A percentile compares a stretch with the other conserved stretches of the same genome.
These are phyloP conservation scores for Dryadomyces sulphureus DNA, from an alignment of 2,329 filamentous ascomycete species.

Conservation along the genomic window DNA sequence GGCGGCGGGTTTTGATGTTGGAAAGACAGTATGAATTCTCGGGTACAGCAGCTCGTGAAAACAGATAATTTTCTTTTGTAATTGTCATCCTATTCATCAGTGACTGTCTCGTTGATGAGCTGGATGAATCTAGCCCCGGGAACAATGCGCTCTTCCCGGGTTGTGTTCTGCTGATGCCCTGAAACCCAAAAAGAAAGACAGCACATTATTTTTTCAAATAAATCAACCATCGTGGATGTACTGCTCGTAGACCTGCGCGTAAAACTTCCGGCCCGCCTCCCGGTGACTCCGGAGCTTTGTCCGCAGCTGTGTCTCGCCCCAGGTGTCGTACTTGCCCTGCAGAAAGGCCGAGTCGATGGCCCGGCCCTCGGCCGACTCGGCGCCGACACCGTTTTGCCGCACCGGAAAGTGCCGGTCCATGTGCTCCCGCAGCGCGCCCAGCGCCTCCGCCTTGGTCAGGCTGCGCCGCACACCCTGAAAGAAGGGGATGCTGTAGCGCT, in stretches of 20 bases:
- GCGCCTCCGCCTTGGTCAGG: conserved; percentile 29
- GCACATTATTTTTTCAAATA: no score
- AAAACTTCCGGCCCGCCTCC: conserved; percentile 31
- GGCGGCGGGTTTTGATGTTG: conserved; percentile 18
- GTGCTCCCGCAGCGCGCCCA: conserved; percentile 20
- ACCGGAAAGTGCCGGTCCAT: conserved; percentile 9
- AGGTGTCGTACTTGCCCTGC: conserved; percentile 33
- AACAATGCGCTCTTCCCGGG: no score
- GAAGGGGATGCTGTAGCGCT: conserved; percentile 29
- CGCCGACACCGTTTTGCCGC: not conserved
- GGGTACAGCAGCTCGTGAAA: no score
- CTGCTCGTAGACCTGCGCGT: conserved; percentile 29
- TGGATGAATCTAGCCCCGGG: no score
- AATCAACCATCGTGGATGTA: conserved; percentile 34
- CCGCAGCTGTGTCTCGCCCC: conserved; percentile 38
- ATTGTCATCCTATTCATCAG: no score
- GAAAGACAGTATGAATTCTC: conserved; percentile 13
- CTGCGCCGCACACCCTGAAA: conserved; percentile 33
- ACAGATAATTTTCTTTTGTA: no score
- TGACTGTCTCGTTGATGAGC: no score
- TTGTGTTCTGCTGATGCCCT: no score
- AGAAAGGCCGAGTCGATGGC: conserved; percentile 34
- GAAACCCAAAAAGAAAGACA: no score
- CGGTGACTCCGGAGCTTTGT: conserved; percentile 38
- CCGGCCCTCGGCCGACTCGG: conserved; percentile 20